Base-by-base conservation (phyloP, 208 protist species). In the Wallacemonas sp. region DNA sequence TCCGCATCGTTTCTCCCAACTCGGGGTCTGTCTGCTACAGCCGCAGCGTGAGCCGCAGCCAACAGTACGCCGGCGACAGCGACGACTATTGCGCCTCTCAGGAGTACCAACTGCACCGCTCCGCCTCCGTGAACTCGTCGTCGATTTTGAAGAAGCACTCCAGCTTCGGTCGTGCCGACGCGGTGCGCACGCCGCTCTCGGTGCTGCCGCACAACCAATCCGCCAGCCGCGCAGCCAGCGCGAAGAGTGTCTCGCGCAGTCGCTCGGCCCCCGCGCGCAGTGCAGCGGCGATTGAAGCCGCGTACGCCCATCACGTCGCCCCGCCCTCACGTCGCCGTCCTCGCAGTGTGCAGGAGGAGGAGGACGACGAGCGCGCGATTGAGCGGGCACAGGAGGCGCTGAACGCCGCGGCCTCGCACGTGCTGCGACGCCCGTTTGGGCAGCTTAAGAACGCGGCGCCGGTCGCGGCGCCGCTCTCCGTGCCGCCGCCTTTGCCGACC, bases 1-100 rank as follows among this genome's bases (percentile, higher is more conserved):
- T 72, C 2, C 55, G 54, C 52, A 72, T 63, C 16, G 57, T 82
- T 18, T 86, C 81, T 12, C 81, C 81, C 48, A 82, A 86, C 73
- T 81, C 81, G 25, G 76, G 74, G 44, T 72, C 50, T 12, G 55
- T 75, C 44, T 59, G 52, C 31, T 59, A 59, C 52, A 59, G 52
- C 52, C 52, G 52, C 52, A 59, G 52, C 52, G 31, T 59, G 31
- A 59, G 52, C 22, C 52, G 31, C 14, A 41, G 52, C 14, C 44
- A 25, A 22, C 44, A 49, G 44, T 10, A 49, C 20, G 20, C 18
- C 52, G 3, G 16, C 52, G 29, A 59, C 0, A 33, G 49, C 49
- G 49, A 57, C 11, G n/a, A 57, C 49, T 26, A 11, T 22, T 33
- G n/a, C 26, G n/a, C 11, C 26, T 26, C 14, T 22, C n/a, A 26